Percentiles rank a stretch among this genome's conserved stretches.
Conservation (phyloP, 345 rosid genomes). For the Boechera retrofracta region DNA sequence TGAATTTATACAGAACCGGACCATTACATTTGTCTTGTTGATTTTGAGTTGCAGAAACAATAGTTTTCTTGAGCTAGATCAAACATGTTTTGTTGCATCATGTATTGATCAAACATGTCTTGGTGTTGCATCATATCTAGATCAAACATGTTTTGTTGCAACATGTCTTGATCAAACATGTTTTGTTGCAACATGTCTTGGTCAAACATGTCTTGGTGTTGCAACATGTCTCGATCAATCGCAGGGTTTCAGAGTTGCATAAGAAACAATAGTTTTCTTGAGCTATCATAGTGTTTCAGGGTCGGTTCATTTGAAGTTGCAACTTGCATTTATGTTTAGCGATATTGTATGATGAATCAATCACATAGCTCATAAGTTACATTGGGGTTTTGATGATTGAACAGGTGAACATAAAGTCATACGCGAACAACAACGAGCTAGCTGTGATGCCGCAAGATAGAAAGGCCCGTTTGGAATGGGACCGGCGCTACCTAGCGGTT, state of each 20-base stretch:
- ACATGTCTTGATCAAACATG: background rate
- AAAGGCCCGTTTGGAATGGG: slow-evolving; percentile 84
- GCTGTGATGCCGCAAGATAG: slow-evolving; percentile 94
- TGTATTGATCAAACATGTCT: background rate
- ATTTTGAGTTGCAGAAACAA: background rate
- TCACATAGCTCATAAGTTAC: slow-evolving; percentile 10
- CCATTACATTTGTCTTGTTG: background rate
- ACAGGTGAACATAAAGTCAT: slow-evolving; percentile 93
- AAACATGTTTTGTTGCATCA: background rate
- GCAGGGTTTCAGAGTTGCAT: background rate
- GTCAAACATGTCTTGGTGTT: background rate
- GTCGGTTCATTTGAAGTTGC: background rate
- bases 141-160: background rate
- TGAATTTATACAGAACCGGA: slow-evolving; percentile 6
- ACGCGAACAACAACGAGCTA: slow-evolving; percentile 85
- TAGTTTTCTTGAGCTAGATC: background rate
- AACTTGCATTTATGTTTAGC: background rate
- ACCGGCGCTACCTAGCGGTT: slow-evolving; percentile 84
- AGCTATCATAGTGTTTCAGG: background rate
- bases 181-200: background rate
- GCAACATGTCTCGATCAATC: background rate
- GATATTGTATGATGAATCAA: background rate
- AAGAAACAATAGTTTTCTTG: background rate
- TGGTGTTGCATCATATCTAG: background rate
- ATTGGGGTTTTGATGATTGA: background rate